Base-by-base conservation (phyloP, 192 early-diverging fungal species). In the Glomus cerebriforme region DNA sequence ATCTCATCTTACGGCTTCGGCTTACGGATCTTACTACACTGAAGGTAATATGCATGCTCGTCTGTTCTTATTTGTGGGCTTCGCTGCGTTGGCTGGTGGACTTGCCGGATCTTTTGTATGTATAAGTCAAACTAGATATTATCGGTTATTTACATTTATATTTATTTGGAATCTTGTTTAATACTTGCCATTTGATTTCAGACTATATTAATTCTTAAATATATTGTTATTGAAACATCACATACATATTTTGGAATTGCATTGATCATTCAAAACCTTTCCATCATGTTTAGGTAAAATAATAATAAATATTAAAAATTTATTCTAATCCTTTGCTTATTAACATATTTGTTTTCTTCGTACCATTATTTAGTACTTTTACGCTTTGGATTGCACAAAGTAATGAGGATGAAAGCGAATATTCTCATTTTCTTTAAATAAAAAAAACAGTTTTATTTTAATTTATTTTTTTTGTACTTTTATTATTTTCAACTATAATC, bases 31-130 rank as follows among this genome's bases (percentile, higher is more conserved):
- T 43, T 43, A 43, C 39, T 43, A 43, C 10, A 10, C 10, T 43
- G 39, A 43, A 43, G 10, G 9, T 43, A 43, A 43, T 43, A 43
- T 43, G 39, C 12, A 43, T 43, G 87, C 87, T 24, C 79, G 88
- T 35, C 45, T 88, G 1, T 86, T 87, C 59, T 77, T 90, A n/a
- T 90, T 90, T 84, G 69, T 89, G 26, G 89, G 89, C 13, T 90
- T 90, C 79, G 86, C 89, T 5, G 81, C 87, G 47, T 87, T 90
- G 80, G 89, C 86, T 17, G 86, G 86, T 73, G 89, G 89, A n/a
- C 81, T 90, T 66, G 89, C 88, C 22, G 87, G 89, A 71, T 87
- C 89, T 34, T 59, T 84, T 63, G 89, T 89, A 85, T 70, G 59
- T 75, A 26, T n/a, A 31, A 39, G 12, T 37, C 22, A 34, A 34